Base-by-base conservation (phyloP, 805 yeast genomes). In the Candida pseudofarinosa region DNA sequence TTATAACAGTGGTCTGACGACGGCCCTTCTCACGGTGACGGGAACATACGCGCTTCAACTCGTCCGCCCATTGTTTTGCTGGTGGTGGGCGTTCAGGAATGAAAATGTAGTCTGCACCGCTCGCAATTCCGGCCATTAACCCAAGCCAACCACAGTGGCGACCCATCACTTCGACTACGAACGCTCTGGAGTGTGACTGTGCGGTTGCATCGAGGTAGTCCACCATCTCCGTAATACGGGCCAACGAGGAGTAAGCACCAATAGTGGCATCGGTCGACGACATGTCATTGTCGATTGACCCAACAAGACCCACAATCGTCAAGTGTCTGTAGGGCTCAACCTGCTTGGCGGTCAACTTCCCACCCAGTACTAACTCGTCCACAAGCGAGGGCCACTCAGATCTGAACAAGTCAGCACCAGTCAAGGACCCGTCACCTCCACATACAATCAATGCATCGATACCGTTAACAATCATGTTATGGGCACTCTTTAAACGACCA, bases 111-210 rank as follows among this genome's bases (percentile, higher is more conserved):
- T 85, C 95, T 2, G 95, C 91, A 49, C 89, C 80, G 13, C 88
- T 80, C 12, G 88, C 77, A 46, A 85, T 73, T 50, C 93, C 95
- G 14, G 91, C 81, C 85, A 84, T 80, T 48, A 85, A 67, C 1
- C 86, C 91, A 49, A 85, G 72, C 95, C 95, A 85, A 49, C 95
- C 95, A 70, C 95, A 85, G 61, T 85, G 89, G 64, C 95, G 75
- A 46, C 95, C 95, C 95, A 85, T 85, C 15, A 85, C 95, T 67
- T 85, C 95, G 34, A 85, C 81, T 33, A 85, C 87, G 56, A 85
- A 85, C 3, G 91, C 93, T 59, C 95, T 70, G 23, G 88, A 83
- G 61, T 85, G 95, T 1, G 90, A 84, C 40, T 78, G 77, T 18
- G 95, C 95, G 18, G 95, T 85, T 18, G 90, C 88, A 60, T 85